Base-by-base conservation (phyloP, 179 eudicot genomes). In the Patellifolia procumbens region DNA sequence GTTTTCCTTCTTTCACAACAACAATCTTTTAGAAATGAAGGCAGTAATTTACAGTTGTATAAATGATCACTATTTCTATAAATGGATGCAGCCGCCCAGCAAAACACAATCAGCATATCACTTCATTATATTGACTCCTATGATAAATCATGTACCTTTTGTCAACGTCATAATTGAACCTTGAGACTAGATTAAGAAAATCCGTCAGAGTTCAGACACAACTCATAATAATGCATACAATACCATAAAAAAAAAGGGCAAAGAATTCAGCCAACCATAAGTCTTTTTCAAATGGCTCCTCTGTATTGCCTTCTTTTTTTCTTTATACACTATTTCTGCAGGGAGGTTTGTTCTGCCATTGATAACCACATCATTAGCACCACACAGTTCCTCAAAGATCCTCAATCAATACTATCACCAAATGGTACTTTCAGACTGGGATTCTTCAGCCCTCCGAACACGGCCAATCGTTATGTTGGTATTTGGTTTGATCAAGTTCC, bases 361-460 rank as follows among this genome's bases (percentile, higher is more conserved):
- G 59, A 80, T 39, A 62, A 4, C 22, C 8, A 62, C 42, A 80
- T 20, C 72, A 81, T 81, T 13, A 73, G 70, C 4, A n/a, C 55
- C 16, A 77, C 84, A 4, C 74, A 81, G 16, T 42, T 28, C 24
- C 75, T 81, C 34, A n/a, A 60, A 4, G 71, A 77, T 48, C 42
- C 66, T 8, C 17, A 77, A 28, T 15, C 49, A 24, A 20, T 81
- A n/a, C 55, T 63, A 0, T 81, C 84, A 24, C 19, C 10, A 29
- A 77, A 77, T 45, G 81, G 75, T 15, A 77, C 72, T 29, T 77
- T 77, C 39, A 77, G 74, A 45, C 81, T 81, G 8, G 84, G 84
- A 35, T 81, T 81, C 19, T 81, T 81, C 60, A 77, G 60, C 72
- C 81, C 75, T 2, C 52, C 49, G 8, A 45, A 51, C 35, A 37